Conservation (phyloP, 768 basidiomycete species). For the Russula olivacea region DNA sequence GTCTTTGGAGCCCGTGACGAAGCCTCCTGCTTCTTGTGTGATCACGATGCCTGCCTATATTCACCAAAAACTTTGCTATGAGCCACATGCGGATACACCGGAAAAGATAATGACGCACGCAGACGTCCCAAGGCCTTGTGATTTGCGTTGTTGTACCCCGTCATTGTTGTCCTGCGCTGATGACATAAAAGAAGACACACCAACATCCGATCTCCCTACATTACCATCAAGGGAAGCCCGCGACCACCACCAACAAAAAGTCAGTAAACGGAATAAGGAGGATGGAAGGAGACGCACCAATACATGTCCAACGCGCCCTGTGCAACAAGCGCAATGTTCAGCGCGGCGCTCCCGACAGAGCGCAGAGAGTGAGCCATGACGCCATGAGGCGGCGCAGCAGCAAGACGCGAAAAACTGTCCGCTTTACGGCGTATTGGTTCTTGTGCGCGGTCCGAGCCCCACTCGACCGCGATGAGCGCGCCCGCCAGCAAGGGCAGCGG, state of each 20-base stretch:
- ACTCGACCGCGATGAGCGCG: conserved; percentile 78
- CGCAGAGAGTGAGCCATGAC: conserved; percentile 85
- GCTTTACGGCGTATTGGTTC: conserved; percentile 53
- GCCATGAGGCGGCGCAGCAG: conserved; percentile 58
- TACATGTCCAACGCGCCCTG: conserved; percentile 85
- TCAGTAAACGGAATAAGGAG: background rate
- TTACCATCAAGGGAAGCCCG: background rate
- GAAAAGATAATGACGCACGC: conserved; percentile 37
- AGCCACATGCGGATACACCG: background rate
- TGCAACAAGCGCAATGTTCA: conserved; percentile 81
- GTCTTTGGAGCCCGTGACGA: conserved; percentile 65
- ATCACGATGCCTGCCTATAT: conserved; percentile 82
- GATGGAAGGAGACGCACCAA: conserved; percentile 47
- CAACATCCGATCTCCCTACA: conserved; percentile 76
- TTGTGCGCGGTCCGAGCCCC: conserved; percentile 72
- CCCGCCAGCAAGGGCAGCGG: conserved; percentile 62
- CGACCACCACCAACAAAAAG: background rate
- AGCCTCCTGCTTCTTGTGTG: conserved; percentile 80
- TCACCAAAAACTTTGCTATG: background rate
- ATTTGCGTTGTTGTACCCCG: background rate
- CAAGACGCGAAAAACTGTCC: conserved; percentile 64
- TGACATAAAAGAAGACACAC: conserved; percentile 32
- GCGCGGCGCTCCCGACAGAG: conserved; percentile 76
- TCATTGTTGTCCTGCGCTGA: conserved; percentile 20
- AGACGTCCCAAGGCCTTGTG: conserved; percentile 78